These are phyloP conservation scores for Marasmius tenuissimus DNA, from an alignment of 1,284 basidiomycete genomes.

Conservation along the genomic window DNA sequence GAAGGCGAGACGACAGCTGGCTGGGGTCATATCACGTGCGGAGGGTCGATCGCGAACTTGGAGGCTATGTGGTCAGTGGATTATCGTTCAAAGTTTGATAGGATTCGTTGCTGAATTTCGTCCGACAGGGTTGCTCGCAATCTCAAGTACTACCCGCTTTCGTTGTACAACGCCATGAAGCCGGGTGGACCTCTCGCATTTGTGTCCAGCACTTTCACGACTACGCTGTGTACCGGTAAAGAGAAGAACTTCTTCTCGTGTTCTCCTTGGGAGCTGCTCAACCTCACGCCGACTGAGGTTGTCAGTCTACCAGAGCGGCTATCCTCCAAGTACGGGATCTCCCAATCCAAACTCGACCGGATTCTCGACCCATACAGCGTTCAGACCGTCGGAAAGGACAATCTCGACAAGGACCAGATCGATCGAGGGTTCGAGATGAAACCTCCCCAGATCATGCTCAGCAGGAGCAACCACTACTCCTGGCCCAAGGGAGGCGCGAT, in stretches of 20 bases:
- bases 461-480: conserved; percentile 42
- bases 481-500: conserved; percentile 49
- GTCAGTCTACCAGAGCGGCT: conserved; percentile 29
- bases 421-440: background rate
- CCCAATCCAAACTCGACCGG: conserved; percentile 21
- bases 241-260: conserved; percentile 25
- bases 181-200: conserved; percentile 24
- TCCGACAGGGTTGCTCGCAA: conserved; percentile 25
- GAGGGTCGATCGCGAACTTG: conserved; percentile 45
- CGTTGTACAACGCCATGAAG: conserved; percentile 30
- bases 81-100: background rate
- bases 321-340: conserved; percentile 26
- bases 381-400: conserved; percentile 36
- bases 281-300: conserved; percentile 22
- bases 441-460: conserved; percentile 25
- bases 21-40: conserved; percentile 49
- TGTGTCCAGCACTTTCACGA: conserved; percentile 27
- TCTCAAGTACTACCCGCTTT: conserved; percentile 40
- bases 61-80: conserved; percentile 39
- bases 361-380: conserved; percentile 30
- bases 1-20: background rate
- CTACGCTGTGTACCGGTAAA: conserved; percentile 21
- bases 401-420: background rate
- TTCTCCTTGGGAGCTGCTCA: conserved; percentile 32
- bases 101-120: background rate